Percentiles rank a stretch among this genome's conserved stretches.
Evolutionary conservation across 495 filamentous ascomycete species (phyloP).

Genomic region (Talaromyces stipitatus): DNA sequence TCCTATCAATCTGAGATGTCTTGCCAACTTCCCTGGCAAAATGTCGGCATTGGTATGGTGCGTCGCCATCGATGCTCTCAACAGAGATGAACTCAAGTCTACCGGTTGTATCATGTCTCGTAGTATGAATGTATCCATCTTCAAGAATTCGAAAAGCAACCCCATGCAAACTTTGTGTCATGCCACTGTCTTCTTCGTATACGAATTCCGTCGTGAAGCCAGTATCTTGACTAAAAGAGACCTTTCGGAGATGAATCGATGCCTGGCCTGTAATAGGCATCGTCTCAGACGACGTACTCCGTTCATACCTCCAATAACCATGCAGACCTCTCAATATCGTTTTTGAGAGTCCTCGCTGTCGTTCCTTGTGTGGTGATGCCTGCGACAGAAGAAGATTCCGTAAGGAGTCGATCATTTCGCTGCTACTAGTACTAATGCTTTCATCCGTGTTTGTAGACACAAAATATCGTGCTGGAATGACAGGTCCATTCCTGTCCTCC

Average conservation of each 20-base stretch:
- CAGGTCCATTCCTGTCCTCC: conserved; percentile 18
- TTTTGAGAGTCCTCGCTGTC: conserved; percentile 8
- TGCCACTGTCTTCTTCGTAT: conserved; percentile 12
- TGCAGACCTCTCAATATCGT: conserved; percentile 69
- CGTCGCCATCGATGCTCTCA: neutral
- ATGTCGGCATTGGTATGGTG: conserved; percentile 4
- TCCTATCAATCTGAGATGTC: neutral
- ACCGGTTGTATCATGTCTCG: neutral
- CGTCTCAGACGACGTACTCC: conserved; percentile 23
- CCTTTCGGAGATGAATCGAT: conserved; percentile 49
- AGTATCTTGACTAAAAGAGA: conserved; percentile 12
- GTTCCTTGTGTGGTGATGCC: conserved; percentile 5
- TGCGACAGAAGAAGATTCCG: conserved; percentile 7
- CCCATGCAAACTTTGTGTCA: neutral
- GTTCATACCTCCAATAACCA: conserved; percentile 59
- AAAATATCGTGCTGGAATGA: conserved; percentile 29
- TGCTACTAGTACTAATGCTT: neutral
- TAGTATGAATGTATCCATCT: conserved; percentile 5
- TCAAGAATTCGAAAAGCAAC: neutral
- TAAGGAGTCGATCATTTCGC: conserved; percentile 12
- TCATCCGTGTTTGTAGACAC: neutral
- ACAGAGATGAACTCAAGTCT: conserved; percentile 1
- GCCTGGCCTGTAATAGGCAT: conserved; percentile 46
- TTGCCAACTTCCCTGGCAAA: neutral
- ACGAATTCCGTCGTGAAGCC: conserved; percentile 25